phyloP scores from a whole-genome alignment of 768 basidiomycete species.

The Rubroboletus pulcherrimus region DNA sequence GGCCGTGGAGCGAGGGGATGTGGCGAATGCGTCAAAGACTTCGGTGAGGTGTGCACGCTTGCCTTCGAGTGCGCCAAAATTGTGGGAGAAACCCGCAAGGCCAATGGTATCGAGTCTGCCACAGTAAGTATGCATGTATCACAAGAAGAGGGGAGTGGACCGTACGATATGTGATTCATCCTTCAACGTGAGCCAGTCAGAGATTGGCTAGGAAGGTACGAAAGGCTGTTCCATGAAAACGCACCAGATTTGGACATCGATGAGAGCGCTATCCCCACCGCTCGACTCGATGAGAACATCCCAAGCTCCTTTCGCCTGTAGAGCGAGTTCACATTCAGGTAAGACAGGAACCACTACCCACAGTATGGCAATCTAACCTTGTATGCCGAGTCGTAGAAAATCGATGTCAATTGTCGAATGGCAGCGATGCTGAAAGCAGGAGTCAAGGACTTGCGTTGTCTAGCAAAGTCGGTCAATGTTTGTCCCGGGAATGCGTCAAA shows the following conservation, averaged over 20 bases:
- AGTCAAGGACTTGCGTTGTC: slow-evolving; percentile 36
- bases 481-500: not conserved
- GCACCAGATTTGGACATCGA: slow-evolving; percentile 37
- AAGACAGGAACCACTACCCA: not conserved
- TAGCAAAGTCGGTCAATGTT: not conserved
- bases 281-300: slow-evolving; percentile 21
- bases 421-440: slow-evolving; percentile 40
- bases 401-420: slow-evolving; percentile 32
- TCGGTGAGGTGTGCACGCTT: slow-evolving; percentile 39
- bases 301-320: slow-evolving; percentile 18
- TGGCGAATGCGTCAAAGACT: slow-evolving; percentile 36
- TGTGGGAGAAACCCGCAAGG: slow-evolving; percentile 26
- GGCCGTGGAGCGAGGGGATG: slow-evolving; percentile 16
- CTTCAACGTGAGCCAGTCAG: not conserved
- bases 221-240: not conserved
- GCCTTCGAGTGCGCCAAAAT: slow-evolving; percentile 52
- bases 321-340: not conserved
- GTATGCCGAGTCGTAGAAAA: slow-evolving; percentile 39
- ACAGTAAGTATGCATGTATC: not conserved
- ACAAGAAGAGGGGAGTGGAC: not conserved
- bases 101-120: not conserved
- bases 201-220: not conserved
- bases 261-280: slow-evolving; percentile 16
- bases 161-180: not conserved
- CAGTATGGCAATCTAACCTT: not conserved